Percentiles rank a stretch among this genome's conserved stretches.
Conservation (phyloP, 2,329 filamentous ascomycete species). For the Claviceps sorghi region DNA sequence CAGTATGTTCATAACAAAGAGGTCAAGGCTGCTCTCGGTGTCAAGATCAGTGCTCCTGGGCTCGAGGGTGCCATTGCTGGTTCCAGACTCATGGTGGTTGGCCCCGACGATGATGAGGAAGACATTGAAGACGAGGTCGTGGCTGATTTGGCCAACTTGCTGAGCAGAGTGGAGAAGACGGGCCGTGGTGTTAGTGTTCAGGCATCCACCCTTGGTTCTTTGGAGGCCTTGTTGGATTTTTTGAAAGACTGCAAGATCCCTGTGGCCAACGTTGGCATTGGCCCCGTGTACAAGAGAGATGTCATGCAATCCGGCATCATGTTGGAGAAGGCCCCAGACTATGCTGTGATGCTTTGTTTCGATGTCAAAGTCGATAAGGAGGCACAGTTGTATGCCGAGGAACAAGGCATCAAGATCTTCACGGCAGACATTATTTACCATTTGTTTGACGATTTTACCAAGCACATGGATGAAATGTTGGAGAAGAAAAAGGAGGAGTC, state of each 20-base stretch:
- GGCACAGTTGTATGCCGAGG: conserved; percentile 76
- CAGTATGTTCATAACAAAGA: conserved; percentile 98
- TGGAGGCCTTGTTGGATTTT: conserved; percentile 94
- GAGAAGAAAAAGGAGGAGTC: conserved; percentile 93
- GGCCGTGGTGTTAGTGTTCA: conserved; percentile 94
- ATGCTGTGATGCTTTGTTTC: conserved; percentile 98
- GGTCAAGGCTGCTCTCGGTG: conserved; percentile 93
- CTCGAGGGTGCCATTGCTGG: conserved; percentile 94
- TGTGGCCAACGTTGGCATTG: conserved; percentile 92
- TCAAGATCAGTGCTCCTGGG: conserved; percentile 95
- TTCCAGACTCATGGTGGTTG: conserved; percentile 85
- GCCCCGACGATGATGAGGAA: conserved; percentile 89
- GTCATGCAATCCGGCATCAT: conserved; percentile 92
- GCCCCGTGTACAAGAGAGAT: conserved; percentile 94
- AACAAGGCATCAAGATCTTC: conserved; percentile 94
- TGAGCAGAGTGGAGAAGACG: conserved; percentile 81
- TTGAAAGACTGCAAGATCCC: conserved; percentile 92
- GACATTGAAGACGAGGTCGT: conserved; percentile 95
- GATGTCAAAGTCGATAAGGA: conserved; percentile 99
- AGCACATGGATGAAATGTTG: conserved; percentile 75
- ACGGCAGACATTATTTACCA: conserved; percentile 99
- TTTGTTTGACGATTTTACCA: conserved; percentile 90
- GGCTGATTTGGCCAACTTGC: conserved; percentile 78
- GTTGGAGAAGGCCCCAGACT: conserved; percentile 90
- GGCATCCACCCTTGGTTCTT: conserved; percentile 89